A percentile compares a stretch with the other conserved stretches of the same genome.
Conservation (phyloP, 805 yeast genomes). For the Saturnispora dispora region DNA sequence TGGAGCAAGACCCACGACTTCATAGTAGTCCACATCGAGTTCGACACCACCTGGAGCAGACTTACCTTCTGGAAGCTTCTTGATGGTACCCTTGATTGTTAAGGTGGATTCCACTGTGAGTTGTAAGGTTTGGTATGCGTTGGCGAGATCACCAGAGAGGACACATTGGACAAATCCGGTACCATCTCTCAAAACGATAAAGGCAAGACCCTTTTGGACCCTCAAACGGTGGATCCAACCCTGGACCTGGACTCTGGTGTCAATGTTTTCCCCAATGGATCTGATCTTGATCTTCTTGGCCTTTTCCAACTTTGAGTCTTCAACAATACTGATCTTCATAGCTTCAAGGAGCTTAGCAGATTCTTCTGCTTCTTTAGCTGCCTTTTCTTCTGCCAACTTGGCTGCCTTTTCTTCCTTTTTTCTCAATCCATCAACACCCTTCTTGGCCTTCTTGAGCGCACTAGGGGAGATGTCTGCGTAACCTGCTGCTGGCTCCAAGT, state of each 20-base stretch:
- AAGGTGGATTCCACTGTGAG: slow-evolving; percentile 87
- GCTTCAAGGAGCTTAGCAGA: slow-evolving; percentile 70
- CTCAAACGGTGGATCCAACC: slow-evolving; percentile 98
- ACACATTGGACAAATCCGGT: slow-evolving; percentile 85
- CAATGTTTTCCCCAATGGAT: slow-evolving; percentile 45
- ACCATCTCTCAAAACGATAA: slow-evolving; percentile 91
- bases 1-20: slow-evolving; percentile 88
- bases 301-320: slow-evolving; percentile 63
- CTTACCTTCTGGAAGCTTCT: slow-evolving; percentile 89
- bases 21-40: slow-evolving; percentile 81
- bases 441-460: slow-evolving; percentile 91
- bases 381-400: slow-evolving; percentile 42
- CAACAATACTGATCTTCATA: slow-evolving; percentile 62
- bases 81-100: slow-evolving; percentile 67
- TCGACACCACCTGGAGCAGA: slow-evolving; percentile 97
- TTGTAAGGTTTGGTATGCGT: slow-evolving; percentile 74
- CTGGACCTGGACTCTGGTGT: slow-evolving; percentile 60
- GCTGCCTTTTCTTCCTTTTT: slow-evolving; percentile 69
- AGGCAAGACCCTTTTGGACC: slow-evolving; percentile 83
- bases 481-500: slow-evolving; percentile 35
- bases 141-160: slow-evolving; percentile 83
- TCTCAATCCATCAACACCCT: slow-evolving; percentile 86
- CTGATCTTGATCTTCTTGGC: slow-evolving; percentile 63
- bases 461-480: slow-evolving; percentile 78
- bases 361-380: slow-evolving; percentile 58